Percentiles rank a stretch among this genome's conserved stretches.
phyloP scores from a whole-genome alignment of 108 stramenopile genomes.

The Skeletonema costatum region DNA sequence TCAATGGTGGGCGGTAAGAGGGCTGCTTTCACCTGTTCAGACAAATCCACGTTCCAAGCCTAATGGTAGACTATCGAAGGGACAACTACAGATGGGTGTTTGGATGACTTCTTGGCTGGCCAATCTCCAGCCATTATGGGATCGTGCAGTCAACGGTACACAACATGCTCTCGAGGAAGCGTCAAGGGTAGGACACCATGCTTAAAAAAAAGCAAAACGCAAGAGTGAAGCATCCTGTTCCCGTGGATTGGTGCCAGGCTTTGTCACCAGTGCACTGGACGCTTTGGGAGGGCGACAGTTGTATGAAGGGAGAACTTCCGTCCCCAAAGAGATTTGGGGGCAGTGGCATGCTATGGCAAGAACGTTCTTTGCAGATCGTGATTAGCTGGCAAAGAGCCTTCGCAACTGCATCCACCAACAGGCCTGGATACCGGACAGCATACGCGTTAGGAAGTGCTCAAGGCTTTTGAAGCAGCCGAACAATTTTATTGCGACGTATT shows the following conservation, averaged over 20 bases:
- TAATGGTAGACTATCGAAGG: slow-evolving; percentile 9
- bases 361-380: slow-evolving; percentile 67
- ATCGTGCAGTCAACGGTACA: slow-evolving; percentile 33
- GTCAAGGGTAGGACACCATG: slow-evolving; percentile 26
- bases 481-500: slow-evolving; percentile 80
- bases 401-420: slow-evolving; percentile 75
- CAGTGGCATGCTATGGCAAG: slow-evolving; percentile 61
- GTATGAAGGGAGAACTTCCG: slow-evolving; percentile 81
- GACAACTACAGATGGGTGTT: slow-evolving; percentile 3
- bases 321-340: slow-evolving; percentile 90
- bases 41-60: neutral
- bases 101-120: slow-evolving; percentile 38
- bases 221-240: slow-evolving; percentile 73
- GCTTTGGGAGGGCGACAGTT: slow-evolving; percentile 85
- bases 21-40: neutral
- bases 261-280: slow-evolving; percentile 89
- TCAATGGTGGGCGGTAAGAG: neutral
- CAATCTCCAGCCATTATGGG: slow-evolving; percentile 34
- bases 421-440: slow-evolving; percentile 78
- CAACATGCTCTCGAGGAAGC: slow-evolving; percentile 16
- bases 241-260: slow-evolving; percentile 87
- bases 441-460: slow-evolving; percentile 81
- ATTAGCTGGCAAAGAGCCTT: slow-evolving; percentile 83
- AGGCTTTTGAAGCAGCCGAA: slow-evolving; percentile 91
- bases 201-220: slow-evolving; percentile 42